Evolutionary conservation across 176 grass and related monocot species (phyloP), one percentile per base, ranked within the genome.

Genomic region (Cenchrus fungigraminus): DNA sequence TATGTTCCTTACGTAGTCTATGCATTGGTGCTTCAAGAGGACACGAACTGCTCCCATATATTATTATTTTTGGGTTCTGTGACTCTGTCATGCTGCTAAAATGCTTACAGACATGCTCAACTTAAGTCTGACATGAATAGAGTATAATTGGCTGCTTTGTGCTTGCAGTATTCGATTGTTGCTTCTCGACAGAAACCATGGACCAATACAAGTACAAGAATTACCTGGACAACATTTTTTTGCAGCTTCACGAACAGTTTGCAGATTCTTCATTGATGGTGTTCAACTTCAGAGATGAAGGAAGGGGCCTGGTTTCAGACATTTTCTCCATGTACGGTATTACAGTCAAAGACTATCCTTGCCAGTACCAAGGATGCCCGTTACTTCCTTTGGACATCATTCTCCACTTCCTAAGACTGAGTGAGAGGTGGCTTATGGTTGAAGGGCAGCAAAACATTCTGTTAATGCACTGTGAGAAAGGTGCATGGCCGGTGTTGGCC

Each of bases 391-490:
- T 98, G 74, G 96, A 98, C n/a, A 91, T 87, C 59, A 89, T 95
- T 9, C 73, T 81, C 12, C 89, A 98, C n/a, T 95, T 98, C 74
- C 87, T 98, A 58, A 93, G 87, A 73, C 80, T 95, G 63, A 91
- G 80, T 34, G 93, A 98, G 75, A 93, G 73, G 68, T 98, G 93
- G 93, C 96, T 98, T 85, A 88, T 76, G 66, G 59, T 81, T 43
- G 91, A 93, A 83, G 84, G 77, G 75, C 88, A 93, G 42, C 89
- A 98, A 91, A 95, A 94, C 64, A 88, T 95, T 82, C 74, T 98
- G 77, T 56, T 98, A 34, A 94, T 98, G 87, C 96, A 98, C 79
- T 98, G 96, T 74, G 93, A 98, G 86, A 88, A 75, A 80, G 96
- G 93, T 20, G 96, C 93, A 65, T 98, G 96, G 96, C 93, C 93